Evolutionary conservation across 805 yeast genomes (phyloP), one percentile per base, ranked within the genome.

Genomic region (Cyberlindnera saturnus): DNA sequence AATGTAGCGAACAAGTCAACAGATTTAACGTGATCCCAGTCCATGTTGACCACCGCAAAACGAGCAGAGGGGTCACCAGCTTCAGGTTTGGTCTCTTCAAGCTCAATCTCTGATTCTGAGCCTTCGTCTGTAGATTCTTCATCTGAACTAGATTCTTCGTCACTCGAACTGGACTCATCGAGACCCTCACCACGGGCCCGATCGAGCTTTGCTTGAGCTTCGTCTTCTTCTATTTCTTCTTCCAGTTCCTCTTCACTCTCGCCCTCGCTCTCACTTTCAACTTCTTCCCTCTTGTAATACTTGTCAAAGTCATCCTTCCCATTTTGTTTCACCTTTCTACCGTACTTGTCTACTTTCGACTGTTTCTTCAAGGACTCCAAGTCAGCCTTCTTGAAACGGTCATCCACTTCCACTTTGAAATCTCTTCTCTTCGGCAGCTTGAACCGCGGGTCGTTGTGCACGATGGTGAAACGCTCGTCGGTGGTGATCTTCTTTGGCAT

Each of bases 21-120:
- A 0, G 98, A 85, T 37, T 79, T 75, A n/a, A 93, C 74, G 57
- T 93, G 86, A 55, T 93, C 99, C 99, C 99, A 93, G 60, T 93
- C 99, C 75, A 93, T 70, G 58, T 93, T 93, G 28, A 93, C 98
- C 1, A 83, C 96, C 0, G 99, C 99, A 57, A 93, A 71, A 6
- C 86, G 70, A 30, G 67, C 69, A 1, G 95, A 73, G 28, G 96
- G 95, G 3, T 91, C 96, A 37, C 96, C 95, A 40, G 80, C 82
- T 39, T 86, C 89, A n/a, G 93, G 85, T 41, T 77, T 74, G 9
- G 67, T 68, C 50, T 80, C 85, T 19, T 74, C 63, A 17, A 77
- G 85, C 3, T 77, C 69, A 42, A 75, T 81, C 36, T 67, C 76
- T 4, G 71, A 77, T 17, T 64, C 73, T 1, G 69, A 69, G 20